Evolutionary conservation across 805 yeast genomes (phyloP).

Genomic region (Yamadazyma olivae): DNA sequence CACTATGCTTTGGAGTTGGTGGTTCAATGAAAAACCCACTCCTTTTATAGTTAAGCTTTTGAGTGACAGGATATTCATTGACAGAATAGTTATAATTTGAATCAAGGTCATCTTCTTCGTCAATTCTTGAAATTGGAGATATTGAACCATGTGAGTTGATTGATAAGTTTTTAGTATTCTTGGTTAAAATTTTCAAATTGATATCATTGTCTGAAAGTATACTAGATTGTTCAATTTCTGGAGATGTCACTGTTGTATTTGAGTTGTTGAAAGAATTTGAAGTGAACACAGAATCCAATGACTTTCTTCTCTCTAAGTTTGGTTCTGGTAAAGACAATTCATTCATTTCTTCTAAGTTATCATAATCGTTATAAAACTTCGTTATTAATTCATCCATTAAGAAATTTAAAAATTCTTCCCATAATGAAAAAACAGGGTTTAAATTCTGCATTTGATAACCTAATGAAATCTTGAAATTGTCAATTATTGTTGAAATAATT

Average conservation of each 20-base stretch:
- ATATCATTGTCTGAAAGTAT: constrained; percentile 1
- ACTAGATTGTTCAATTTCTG: constrained; percentile 6
- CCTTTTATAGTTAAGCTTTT: constrained; percentile 7
- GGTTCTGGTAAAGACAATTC: constrained; percentile 11
- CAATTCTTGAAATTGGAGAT: constrained; percentile 9
- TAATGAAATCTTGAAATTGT: constrained; percentile 14
- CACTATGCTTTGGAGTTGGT: constrained; percentile 9
- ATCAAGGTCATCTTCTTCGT: constrained; percentile 9
- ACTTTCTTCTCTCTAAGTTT: constrained; percentile 7
- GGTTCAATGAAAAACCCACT: constrained; percentile 13
- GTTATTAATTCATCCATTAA: constrained; percentile 14
- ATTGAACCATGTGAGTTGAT: constrained; percentile 9
- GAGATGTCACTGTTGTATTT: constrained; percentile 1
- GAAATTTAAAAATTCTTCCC: constrained; percentile 20
- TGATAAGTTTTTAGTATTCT: constrained; percentile 27
- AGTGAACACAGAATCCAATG: constrained; percentile 6
- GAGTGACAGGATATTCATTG: constrained; percentile 1
- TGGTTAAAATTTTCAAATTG: constrained; percentile 8
- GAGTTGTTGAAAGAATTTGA: constrained; percentile 2
- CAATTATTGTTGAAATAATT: constrained; percentile 16
- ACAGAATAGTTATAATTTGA: constrained; percentile 1
- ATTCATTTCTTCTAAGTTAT: background rate
- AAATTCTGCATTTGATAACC: constrained; percentile 7
- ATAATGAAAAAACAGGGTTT: constrained; percentile 12
- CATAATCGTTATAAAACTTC: constrained; percentile 8